phyloP scores from a whole-genome alignment of 1,139 yeast species.

The Candida glucosophila region DNA sequence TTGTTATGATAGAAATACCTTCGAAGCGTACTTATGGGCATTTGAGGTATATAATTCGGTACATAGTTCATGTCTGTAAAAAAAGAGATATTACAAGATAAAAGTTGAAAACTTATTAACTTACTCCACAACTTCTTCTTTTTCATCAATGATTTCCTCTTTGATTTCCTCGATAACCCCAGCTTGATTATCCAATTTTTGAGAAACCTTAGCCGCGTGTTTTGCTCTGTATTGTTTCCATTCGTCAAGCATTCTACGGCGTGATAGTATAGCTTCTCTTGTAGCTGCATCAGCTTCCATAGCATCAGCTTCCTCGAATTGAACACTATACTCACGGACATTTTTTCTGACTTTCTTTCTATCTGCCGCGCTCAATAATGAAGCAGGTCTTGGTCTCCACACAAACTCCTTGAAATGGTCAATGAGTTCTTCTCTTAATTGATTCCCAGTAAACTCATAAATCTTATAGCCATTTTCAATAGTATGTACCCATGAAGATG shows the following conservation, averaged over 20 bases:
- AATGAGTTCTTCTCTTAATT: conserved; percentile 65
- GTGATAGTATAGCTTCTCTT: conserved; percentile 78
- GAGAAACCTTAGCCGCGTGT: conserved; percentile 41
- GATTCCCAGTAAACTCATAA: conserved; percentile 74
- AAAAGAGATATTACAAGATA: too few relatives aligned
- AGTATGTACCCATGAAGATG: conserved; percentile 77
- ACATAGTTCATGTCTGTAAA: too few relatives aligned
- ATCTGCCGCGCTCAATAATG: conserved; percentile 67
- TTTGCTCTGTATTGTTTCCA: conserved; percentile 76
- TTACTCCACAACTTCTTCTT: conserved; percentile 67
- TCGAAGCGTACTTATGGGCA: too few relatives aligned
- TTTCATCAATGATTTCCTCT: conserved; percentile 67
- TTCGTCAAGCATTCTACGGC: conserved; percentile 75
- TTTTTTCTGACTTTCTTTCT: conserved; percentile 86
- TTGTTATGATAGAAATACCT: too few relatives aligned
- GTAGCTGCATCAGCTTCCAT: conserved; percentile 95
- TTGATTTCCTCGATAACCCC: conserved; percentile 63
- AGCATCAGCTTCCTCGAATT: conserved; percentile 91
- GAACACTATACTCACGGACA: conserved; percentile 81
- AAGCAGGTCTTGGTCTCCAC: conserved; percentile 97
- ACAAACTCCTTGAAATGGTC: conserved; percentile 83
- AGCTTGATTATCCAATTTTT: conserved; percentile 45
- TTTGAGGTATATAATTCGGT: too few relatives aligned
- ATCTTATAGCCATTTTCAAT: conserved; percentile 87
- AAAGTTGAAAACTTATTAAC: too few relatives aligned